Percentiles rank a stretch among this genome's conserved stretches.
These are phyloP conservation scores for Eragrostis nindensis DNA, from an alignment of 176 grass and related monocot species.

Conservation along the genomic window DNA sequence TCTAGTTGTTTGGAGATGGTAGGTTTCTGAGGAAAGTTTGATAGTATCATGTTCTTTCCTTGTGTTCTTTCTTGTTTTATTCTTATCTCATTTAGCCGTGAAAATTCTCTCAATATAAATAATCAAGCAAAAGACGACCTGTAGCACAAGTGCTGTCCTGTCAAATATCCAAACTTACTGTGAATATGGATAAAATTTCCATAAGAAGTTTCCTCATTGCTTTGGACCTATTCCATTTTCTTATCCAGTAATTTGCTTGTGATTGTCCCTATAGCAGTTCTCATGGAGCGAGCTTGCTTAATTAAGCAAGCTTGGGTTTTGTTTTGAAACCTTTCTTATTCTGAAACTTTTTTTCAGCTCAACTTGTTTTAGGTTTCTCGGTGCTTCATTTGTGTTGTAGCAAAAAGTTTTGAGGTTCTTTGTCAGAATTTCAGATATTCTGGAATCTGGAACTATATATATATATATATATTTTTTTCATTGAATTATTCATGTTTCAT, in stretches of 20 bases:
- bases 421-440: background rate
- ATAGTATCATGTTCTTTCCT: background rate
- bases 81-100: background rate
- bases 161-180: background rate
- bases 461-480: background rate
- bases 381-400: background rate
- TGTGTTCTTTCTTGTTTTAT: no score
- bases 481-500: background rate
- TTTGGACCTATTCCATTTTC: background rate
- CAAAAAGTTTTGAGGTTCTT: background rate
- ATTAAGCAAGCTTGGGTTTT: background rate
- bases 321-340: slow-evolving; percentile 16
- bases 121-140: background rate
- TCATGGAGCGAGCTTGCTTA: background rate
- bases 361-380: background rate
- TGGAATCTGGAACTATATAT: background rate
- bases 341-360: background rate
- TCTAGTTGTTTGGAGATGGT: background rate
- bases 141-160: background rate
- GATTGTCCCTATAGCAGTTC: background rate
- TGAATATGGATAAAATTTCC: background rate
- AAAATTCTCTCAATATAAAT: background rate
- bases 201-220: background rate
- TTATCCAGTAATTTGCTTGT: background rate
- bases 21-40: background rate